Conservation (phyloP, 495 filamentous ascomycete genomes). For the Neurospora sp. region DNA sequence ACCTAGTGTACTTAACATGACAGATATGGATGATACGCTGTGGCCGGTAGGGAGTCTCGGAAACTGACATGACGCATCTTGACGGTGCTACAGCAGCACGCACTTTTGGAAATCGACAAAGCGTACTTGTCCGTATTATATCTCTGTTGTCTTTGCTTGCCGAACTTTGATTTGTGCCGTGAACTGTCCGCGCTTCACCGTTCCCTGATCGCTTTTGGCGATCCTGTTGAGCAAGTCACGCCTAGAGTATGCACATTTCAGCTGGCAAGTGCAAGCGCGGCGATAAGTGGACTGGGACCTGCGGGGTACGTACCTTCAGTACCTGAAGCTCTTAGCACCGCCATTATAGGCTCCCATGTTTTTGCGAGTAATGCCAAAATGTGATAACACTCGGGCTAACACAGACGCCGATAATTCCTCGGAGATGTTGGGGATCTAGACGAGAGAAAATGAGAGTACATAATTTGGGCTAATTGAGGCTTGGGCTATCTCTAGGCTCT, state of each 20-base stretch:
- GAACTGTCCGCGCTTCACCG: not conserved
- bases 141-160: not conserved
- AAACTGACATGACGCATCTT: not conserved
- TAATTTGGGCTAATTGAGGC: not conserved
- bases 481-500: not conserved
- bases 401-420: not conserved
- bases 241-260: not conserved
- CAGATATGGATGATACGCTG: not conserved
- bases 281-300: not conserved
- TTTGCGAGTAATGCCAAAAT: not conserved
- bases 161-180: not conserved
- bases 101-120: not conserved
- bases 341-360: not conserved
- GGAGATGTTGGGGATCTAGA: not conserved
- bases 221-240: not conserved
- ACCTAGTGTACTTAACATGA: not conserved
- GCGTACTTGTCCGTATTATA: not conserved
- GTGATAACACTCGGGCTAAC: not conserved
- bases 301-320: not conserved
- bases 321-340: not conserved
- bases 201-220: not conserved
- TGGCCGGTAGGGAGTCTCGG: not conserved
- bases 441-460: not conserved
- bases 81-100: not conserved
- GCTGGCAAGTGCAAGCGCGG: not conserved